Base-by-base conservation (phyloP, 306 rosid species). In the Sicyos edulis region DNA sequence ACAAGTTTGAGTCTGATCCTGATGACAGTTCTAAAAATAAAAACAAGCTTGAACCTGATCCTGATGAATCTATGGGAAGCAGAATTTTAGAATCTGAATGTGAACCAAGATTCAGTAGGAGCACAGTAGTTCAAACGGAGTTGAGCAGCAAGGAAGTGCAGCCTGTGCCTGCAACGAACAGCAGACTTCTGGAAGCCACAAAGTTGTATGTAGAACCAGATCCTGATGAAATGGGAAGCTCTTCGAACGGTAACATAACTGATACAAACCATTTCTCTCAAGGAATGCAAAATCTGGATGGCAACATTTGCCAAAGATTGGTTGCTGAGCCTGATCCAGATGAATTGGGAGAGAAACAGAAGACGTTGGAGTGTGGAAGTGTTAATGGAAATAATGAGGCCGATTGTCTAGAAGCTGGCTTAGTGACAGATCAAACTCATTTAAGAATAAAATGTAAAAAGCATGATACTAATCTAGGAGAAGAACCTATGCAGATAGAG, bases 1-100 rank as follows among this genome's bases (percentile, higher is more conserved):
- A 79, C 72, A 74, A 75, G 74, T 79, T 78, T 75, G 88, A 86
- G 80, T 83, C 86, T 59, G 86, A 88, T 73, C 83, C 86, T 5
- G 79, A 85, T 70, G 83, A 87, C 70, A 72, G 15, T 29, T 68
- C 75, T 13, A 54, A 68, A 29, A 8, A 80, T 74, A 75, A 73
- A 54, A 78, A 71, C 76, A 74, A 73, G 73, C 76, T 78, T 0
- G 92, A 92, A 80, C 86, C 91, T 64, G 85, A 83, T 77, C 85
- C 88, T 61, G 91, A 88, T 67, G 88, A 83, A 80, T 81, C 85
- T 32, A 76, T 22, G 26, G 79, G 78, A 8, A 81, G 78, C 66
- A 59, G 67, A 69, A 51, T 56, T 74, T 61, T 75, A 56, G 63
- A 12, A 70, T 71, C 77, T 76, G 76, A 72, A 47, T 29, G 63